Evolutionary conservation across 106 monocot genomes (phyloP).

Genomic region (Narthecium ossifragum): DNA sequence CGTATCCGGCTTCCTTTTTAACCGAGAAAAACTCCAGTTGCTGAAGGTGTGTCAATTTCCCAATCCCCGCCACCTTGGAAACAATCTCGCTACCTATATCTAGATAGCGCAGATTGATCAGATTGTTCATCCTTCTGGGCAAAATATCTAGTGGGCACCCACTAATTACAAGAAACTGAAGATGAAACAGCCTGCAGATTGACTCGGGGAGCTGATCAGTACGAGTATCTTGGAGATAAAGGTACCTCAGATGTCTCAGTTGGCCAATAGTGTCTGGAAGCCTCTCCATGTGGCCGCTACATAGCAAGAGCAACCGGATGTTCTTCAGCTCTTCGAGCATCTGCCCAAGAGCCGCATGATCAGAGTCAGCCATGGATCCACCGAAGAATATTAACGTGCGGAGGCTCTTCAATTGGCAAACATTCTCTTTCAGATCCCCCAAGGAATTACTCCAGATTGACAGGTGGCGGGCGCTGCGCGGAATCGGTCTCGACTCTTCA

Average conservation of each 20-base stretch:
- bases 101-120: background rate
- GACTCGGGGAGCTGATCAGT: too few relatives aligned
- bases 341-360: background rate
- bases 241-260: constrained; percentile 31
- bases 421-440: background rate
- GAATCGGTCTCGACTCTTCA: background rate
- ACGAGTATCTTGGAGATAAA: constrained; percentile 25
- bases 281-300: background rate
- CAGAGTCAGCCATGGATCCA: background rate
- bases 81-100: background rate
- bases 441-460: background rate
- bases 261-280: constrained; percentile 13
- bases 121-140: background rate
- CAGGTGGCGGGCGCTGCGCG: constrained; percentile 14
- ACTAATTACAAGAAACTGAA: too few relatives aligned
- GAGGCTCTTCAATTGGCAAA: constrained; percentile 1
- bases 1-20: background rate
- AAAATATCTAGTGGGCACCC: background rate
- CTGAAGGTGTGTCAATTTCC: background rate
- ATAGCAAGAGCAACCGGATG: constrained; percentile 11
- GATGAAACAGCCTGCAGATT: too few relatives aligned
- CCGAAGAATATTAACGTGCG: background rate
- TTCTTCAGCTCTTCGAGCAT: constrained; percentile 4
- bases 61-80: background rate
- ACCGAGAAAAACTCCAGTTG: background rate